Evolutionary conservation across 192 early-diverging fungal species (phyloP).

Genomic region (Piromyces finnis): DNA sequence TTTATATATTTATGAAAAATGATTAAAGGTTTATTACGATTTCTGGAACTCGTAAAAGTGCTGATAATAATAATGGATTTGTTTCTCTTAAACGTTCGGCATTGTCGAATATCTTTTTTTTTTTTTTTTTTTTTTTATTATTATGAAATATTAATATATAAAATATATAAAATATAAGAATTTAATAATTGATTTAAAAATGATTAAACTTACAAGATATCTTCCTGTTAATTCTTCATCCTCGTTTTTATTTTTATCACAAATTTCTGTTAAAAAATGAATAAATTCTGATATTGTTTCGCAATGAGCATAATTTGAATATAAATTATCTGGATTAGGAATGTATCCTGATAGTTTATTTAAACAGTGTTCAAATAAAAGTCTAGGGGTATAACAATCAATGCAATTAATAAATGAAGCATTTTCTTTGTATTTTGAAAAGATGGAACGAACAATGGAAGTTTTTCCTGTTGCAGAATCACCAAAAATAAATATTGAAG

Average conservation of each 20-base stretch:
- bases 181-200: too few relatives aligned
- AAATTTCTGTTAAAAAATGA: conserved; percentile 4
- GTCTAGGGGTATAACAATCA: conserved; percentile 52
- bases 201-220: background rate
- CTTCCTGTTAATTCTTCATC: background rate
- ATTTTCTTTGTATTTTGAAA: background rate
- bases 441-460: conserved; percentile 13
- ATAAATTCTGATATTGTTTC: conserved; percentile 60
- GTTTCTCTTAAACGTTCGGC: conserved; percentile 63
- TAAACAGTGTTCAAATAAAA: conserved; percentile 61
- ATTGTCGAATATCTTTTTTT: conserved; percentile 54
- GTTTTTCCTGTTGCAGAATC: conserved; percentile 39
- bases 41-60: conserved; percentile 51
- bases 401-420: conserved; percentile 50
- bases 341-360: conserved; percentile 36
- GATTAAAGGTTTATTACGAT: conserved; percentile 24
- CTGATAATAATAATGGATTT: conserved; percentile 40
- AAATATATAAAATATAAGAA: too few relatives aligned
- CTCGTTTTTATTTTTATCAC: background rate
- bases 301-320: conserved; percentile 26
- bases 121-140: too few relatives aligned
- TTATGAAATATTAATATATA: too few relatives aligned
- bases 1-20: too few relatives aligned
- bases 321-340: conserved; percentile 23
- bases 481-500: conserved; percentile 32